Percentiles rank a stretch among this genome's conserved stretches.
Conservation (phyloP, 371 early-diverging fungal genomes). For the Polyrhizophydium stewartii region DNA sequence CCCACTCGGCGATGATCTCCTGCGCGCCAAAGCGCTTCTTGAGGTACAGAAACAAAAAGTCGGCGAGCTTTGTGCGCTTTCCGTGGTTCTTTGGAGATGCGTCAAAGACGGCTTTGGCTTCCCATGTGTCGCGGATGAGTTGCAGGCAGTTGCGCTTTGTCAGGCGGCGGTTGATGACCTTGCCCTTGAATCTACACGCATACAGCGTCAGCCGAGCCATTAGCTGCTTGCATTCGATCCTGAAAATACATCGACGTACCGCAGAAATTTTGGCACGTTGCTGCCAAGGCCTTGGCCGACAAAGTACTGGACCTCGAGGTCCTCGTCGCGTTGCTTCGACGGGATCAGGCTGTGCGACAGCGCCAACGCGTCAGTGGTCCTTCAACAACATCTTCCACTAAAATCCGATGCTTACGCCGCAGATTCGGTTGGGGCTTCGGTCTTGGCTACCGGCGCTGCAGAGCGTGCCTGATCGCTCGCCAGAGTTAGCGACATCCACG, state of each 20-base stretch:
- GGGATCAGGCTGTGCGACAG: too few species aligned
- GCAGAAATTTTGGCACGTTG: constrained; percentile 35
- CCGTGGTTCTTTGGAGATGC: constrained; percentile 15
- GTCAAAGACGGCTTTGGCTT: constrained; percentile 36
- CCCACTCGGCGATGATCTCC: constrained; percentile 43
- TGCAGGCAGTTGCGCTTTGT: constrained; percentile 19
- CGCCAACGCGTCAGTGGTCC: too few species aligned
- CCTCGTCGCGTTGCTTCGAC: neutral
- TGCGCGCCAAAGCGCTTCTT: constrained; percentile 45
- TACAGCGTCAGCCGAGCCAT: too few species aligned
- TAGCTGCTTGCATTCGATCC: too few species aligned
- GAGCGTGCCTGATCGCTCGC: too few species aligned
- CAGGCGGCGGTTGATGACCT: constrained; percentile 34
- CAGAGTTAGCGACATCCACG: too few species aligned
- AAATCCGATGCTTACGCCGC: too few species aligned
- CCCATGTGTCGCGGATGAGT: constrained; percentile 42
- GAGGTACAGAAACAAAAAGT: constrained; percentile 38
- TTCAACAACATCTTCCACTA: too few species aligned
- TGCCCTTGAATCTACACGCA: constrained; percentile 32
- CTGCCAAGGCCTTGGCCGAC: constrained; percentile 28
- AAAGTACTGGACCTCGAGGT: constrained; percentile 24
- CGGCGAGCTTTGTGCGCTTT: constrained; percentile 6
- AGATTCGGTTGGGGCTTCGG: too few species aligned
- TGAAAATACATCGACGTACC: constrained; percentile 11
- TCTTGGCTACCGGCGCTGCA: too few species aligned